Base-by-base conservation (phyloP, 2,329 filamentous ascomycete genomes). In the Trichoderma polysporum region DNA sequence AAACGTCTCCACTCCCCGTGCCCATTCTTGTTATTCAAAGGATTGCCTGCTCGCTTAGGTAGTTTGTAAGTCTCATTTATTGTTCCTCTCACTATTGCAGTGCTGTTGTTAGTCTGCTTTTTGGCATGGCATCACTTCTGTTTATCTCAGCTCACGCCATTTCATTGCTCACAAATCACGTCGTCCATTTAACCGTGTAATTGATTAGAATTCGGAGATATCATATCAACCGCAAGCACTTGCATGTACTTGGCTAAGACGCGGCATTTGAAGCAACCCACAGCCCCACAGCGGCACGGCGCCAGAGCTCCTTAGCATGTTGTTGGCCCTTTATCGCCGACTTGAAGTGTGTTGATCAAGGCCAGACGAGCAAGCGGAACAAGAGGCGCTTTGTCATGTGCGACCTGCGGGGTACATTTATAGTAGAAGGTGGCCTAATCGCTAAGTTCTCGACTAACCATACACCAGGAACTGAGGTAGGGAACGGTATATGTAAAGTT, bases 251-350 rank as follows among this genome's bases (percentile, higher is more conserved):
- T n/a, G n/a, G n/a, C n/a, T n/a, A n/a, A 53, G 35, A 22, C 31
- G 17, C 47, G 9, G 19, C 25, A 52, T 29, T n/a, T 5, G 17
- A 63, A 33, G n/a, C 33, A 31, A 25, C 59, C 31, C 56, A 25
- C 19, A 41, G 41, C 33, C 47, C 59, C 59, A 41, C 59, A 53
- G 25, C 59, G 50, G 59, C 37, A 49, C 33, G 31, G 50, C 59
- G 59, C 59, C 59, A 17, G 47, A 22, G 37, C n/a, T 13, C 33
- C 22, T 39, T 52, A 62, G 31, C 29, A 29, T 29, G 47, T 47
- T 29, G 31, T 19, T 15, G 19, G 41, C 31, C 31, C 15, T 27
- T 50, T 35, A 58, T 58, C 35, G 37, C 56, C 47, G 59, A 52
- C 31, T 62, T 25, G 13, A 25, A 22, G 29, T 13, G n/a, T 22